These are phyloP conservation scores for Penicillium turbatum DNA, from an alignment of 495 filamentous ascomycete genomes.

Conservation along the genomic window DNA sequence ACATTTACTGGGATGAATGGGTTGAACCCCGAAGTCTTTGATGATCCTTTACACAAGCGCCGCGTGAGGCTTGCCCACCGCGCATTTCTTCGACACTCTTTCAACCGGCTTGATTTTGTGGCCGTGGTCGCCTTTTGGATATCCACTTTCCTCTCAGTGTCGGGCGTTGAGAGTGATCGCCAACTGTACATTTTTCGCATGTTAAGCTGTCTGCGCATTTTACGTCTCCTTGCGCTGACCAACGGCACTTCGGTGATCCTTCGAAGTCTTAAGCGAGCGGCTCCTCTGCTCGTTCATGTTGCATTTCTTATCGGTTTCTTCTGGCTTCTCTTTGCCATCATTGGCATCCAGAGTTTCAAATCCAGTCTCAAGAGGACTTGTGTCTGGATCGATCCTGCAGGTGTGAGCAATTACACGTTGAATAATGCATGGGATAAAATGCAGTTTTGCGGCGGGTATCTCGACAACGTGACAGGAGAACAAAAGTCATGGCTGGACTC, in stretches of 20 bases:
- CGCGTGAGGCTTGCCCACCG: constrained; percentile 80
- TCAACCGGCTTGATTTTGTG: constrained; percentile 93
- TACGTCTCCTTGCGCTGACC: constrained; percentile 82
- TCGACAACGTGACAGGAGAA: constrained; percentile 54
- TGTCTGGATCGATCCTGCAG: constrained; percentile 67
- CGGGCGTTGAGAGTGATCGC: constrained; percentile 57
- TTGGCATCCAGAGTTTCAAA: constrained; percentile 97
- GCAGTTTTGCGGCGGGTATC: constrained; percentile 83
- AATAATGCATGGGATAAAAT: constrained; percentile 51
- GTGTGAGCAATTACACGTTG: constrained; percentile 35
- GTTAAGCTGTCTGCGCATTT: constrained; percentile 89
- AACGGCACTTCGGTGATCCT: constrained; percentile 92
- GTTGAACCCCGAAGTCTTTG: constrained; percentile 45
- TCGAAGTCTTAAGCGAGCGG: constrained; percentile 90
- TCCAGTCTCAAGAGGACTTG: constrained; percentile 84
- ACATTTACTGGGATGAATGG: constrained; percentile 76
- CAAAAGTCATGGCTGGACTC: constrained; percentile 61
- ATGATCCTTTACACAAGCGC: constrained; percentile 73
- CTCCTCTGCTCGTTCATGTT: constrained; percentile 89
- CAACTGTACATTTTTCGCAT: constrained; percentile 91
- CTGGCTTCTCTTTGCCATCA: constrained; percentile 96
- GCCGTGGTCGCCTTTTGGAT: constrained; percentile 97
- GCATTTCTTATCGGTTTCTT: constrained; percentile 97
- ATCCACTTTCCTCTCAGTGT: constrained; percentile 66
- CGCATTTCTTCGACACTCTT: constrained; percentile 89